phyloP scores from a whole-genome alignment of 1,139 yeast genomes.

The Meyerozyma guilliermondii region DNA sequence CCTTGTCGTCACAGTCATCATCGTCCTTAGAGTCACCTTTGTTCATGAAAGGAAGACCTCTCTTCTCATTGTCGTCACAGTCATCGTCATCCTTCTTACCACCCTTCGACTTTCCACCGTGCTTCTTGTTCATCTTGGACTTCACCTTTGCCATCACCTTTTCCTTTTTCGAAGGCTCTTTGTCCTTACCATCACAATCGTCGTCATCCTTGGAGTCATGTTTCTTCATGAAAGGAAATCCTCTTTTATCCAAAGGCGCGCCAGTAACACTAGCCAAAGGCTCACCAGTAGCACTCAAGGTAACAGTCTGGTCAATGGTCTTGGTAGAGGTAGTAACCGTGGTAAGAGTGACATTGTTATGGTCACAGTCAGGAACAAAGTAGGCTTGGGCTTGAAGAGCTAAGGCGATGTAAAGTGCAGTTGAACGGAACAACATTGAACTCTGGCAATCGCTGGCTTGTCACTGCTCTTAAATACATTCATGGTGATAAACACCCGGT shows the following conservation, averaged over 20 bases:
- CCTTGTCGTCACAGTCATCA: background rate
- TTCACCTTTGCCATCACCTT: background rate
- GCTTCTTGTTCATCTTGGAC: background rate
- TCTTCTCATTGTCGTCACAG: conserved; percentile 1
- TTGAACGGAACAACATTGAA: background rate
- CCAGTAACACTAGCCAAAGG: background rate
- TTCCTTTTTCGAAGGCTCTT: background rate
- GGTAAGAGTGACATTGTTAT: background rate
- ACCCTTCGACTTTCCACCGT: background rate
- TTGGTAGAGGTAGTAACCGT: background rate
- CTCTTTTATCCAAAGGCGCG: background rate
- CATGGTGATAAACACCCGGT: background rate
- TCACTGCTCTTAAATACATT: background rate
- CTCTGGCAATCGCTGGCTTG: background rate
- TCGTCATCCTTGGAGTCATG: background rate
- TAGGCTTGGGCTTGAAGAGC: background rate
- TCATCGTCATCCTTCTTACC: background rate
- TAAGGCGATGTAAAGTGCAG: background rate
- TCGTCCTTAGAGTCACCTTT: background rate
- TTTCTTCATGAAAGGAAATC: background rate
- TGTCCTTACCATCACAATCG: background rate
- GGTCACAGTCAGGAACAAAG: background rate
- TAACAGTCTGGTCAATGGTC: background rate
- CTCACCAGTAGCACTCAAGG: background rate
- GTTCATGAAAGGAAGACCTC: too few relatives aligned